Base-by-base conservation (phyloP, 768 basidiomycete species). In the Kwoniella shandongensis region DNA sequence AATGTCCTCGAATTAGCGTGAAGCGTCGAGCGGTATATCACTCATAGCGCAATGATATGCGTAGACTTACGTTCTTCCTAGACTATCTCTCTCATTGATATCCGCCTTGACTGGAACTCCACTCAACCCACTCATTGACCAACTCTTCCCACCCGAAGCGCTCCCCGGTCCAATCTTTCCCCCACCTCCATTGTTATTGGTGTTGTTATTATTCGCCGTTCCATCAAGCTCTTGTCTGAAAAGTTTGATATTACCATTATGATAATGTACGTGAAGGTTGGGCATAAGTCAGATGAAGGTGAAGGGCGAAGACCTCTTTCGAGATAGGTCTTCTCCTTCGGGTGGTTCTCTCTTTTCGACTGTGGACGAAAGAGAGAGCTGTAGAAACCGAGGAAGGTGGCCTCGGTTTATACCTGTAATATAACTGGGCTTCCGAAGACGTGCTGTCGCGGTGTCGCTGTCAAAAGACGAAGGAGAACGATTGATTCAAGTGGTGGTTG, bases 11-110 rank as follows among this genome's bases (percentile, higher is more conserved):
- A 35, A 22, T 11, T 15, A 11, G 47, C 26, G 54, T 4, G 15
- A n/a, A n/a, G n/a, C n/a, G n/a, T n/a, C n/a, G n/a, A n/a, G n/a
- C n/a, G n/a, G n/a, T n/a, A n/a, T n/a, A n/a, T n/a, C n/a, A n/a
- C n/a, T n/a, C n/a, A n/a, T n/a, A n/a, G n/a, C n/a, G n/a, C n/a
- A n/a, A n/a, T n/a, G n/a, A n/a, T n/a, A 35, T n/a, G 44, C 13
- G 1, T 38, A 4, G 6, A 67, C 68, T 59, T 58, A 73, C 72
- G 75, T 75, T 49, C 75, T 44, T 4, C 77, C 77, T 35, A 65
- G 58, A 2, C 48, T 12, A 61, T 78, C 77, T 22, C 74, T 45
- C 44, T 71, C 72, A 57, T 78, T 78, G 27, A 75, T 72, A 67
- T 78, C 77, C 17, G 65, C 65, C 44, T 69, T 72, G 20, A 49